Base-by-base conservation (phyloP, 2,329 filamentous ascomycete species). In the Talaromyces islandicus region DNA sequence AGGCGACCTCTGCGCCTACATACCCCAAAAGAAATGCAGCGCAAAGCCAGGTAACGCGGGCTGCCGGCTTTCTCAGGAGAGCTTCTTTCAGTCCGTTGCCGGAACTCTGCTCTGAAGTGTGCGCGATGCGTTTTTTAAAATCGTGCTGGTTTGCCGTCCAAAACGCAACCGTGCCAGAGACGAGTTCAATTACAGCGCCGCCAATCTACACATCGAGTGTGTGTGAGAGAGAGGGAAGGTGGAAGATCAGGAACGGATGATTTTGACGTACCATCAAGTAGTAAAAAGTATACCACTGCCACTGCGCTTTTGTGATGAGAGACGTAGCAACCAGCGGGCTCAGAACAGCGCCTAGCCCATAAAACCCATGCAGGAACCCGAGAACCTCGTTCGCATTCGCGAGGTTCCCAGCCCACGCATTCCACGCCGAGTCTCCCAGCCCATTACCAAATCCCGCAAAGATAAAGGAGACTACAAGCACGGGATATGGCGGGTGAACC, bases 11-110 rank as follows among this genome's bases (percentile, higher is more conserved):
- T 6, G 85, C 82, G 4, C 91, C 91, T 0, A 93, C 87, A 68
- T 95, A 95, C 9, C 85, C 85, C 4, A 95, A 81, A 14, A 95
- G 77, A 70, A 95, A 95, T 1, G 88, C 62, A 2, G 90, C 82
- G 54, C 85, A 79, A 7, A 91, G 77, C 88, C 89, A 91, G 1
- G 88, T 88, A 6, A 90, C 80, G 59, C 62, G 54, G 9, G 53
- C 58, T 30, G 50, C 53, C 14, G 57, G 21, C 29, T 57, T 52
- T 21, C 55, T 48, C 21, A 64, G 55, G n/a, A 64, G 56, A 30
- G 60, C 57, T 30, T 62, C 54, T 43, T 55, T 62, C 55, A 62
- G 32, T 5, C 38, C 46, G 14, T 35, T 60, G 2, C 56, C 58
- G 38, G 55, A 56, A 17, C 54, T 57, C 10, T 48, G 29, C n/a